A percentile compares a stretch with the other conserved stretches of the same genome.
phyloP scores from a whole-genome alignment of 257 asterid species.

The Anisodus tanguticus region DNA sequence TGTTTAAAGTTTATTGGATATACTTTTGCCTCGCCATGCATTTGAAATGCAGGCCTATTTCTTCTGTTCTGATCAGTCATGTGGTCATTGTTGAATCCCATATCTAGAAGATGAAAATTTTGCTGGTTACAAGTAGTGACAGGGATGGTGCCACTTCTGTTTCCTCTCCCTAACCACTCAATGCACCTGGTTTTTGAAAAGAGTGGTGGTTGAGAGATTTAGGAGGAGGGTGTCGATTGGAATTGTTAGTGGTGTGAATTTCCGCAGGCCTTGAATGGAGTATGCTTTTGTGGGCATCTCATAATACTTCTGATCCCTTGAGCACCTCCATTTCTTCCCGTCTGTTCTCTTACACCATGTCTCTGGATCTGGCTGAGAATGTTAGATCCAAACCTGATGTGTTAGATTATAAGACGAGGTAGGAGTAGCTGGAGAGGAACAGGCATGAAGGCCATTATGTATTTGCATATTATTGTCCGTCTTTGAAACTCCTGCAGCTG shows the following conservation, averaged over 20 bases:
- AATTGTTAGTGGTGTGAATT: slow-evolving; percentile 30
- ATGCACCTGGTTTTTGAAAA: slow-evolving; percentile 48
- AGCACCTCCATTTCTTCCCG: slow-evolving; percentile 80
- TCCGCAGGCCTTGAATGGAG: slow-evolving; percentile 47
- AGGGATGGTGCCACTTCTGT: slow-evolving; percentile 32
- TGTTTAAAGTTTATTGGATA: slow-evolving; percentile 33
- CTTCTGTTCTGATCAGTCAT: neutral
- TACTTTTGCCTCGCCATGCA: too few species aligned
- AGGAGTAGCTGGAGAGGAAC: slow-evolving; percentile 65
- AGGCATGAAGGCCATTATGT: slow-evolving; percentile 56
- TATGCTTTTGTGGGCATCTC: slow-evolving; percentile 41
- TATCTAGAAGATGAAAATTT: too few species aligned
- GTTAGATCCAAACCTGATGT: slow-evolving; percentile 46
- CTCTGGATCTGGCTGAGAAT: slow-evolving; percentile 63
- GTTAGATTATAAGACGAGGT: slow-evolving; percentile 37
- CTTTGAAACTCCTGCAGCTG: neutral
- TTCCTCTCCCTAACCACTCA: slow-evolving; percentile 60
- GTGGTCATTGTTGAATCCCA: neutral
- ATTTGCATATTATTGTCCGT: slow-evolving; percentile 49
- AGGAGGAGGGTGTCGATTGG: slow-evolving; percentile 7
- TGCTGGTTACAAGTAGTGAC: slow-evolving; percentile 28
- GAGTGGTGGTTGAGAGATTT: slow-evolving; percentile 3
- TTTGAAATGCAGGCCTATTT: too few species aligned
- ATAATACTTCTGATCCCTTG: slow-evolving; percentile 43
- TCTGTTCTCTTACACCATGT: slow-evolving; percentile 80